phyloP scores from a whole-genome alignment of 2,329 filamentous ascomycete species.

The Geosmithia morbida region DNA sequence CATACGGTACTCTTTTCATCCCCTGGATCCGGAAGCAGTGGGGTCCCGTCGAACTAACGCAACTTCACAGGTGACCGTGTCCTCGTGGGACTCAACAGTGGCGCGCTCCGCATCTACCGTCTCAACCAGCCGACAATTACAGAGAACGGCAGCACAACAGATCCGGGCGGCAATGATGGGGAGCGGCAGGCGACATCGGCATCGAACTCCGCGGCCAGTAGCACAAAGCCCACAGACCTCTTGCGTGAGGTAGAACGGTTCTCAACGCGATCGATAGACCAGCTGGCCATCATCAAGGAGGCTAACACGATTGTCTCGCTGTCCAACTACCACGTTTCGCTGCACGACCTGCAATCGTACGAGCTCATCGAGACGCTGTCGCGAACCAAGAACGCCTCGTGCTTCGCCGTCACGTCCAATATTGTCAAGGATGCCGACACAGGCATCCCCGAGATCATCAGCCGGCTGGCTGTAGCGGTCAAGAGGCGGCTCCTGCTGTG shows the following conservation, averaged over 20 bases:
- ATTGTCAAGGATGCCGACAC: constrained; percentile 82
- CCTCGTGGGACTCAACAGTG: constrained; percentile 82
- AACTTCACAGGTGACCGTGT: constrained; percentile 59
- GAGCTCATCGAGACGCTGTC: constrained; percentile 63
- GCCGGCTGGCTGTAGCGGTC: constrained; percentile 77
- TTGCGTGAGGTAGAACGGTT: constrained; percentile 91
- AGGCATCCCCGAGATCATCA: constrained; percentile 85
- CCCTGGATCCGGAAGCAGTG: not conserved
- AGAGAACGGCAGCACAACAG: constrained; percentile 16
- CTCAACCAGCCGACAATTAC: constrained; percentile 51
- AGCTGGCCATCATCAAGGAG: constrained; percentile 92
- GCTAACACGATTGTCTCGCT: constrained; percentile 82
- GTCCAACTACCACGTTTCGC: constrained; percentile 76
- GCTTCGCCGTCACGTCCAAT: constrained; percentile 89
- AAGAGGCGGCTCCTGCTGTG: constrained; percentile 83
- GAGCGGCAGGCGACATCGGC: constrained; percentile 5
- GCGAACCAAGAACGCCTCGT: constrained; percentile 75
- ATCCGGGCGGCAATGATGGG: constrained; percentile 11
- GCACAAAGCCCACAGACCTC: constrained; percentile 56
- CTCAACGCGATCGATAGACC: constrained; percentile 76
- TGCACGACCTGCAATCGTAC: constrained; percentile 81
- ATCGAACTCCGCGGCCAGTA: constrained; percentile 5
- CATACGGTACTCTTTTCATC: constrained; percentile 48
- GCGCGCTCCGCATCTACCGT: constrained; percentile 78
- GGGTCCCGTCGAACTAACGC: not conserved